phyloP scores from a whole-genome alignment of 305 asterid species.

The Solanum chacoense region DNA sequence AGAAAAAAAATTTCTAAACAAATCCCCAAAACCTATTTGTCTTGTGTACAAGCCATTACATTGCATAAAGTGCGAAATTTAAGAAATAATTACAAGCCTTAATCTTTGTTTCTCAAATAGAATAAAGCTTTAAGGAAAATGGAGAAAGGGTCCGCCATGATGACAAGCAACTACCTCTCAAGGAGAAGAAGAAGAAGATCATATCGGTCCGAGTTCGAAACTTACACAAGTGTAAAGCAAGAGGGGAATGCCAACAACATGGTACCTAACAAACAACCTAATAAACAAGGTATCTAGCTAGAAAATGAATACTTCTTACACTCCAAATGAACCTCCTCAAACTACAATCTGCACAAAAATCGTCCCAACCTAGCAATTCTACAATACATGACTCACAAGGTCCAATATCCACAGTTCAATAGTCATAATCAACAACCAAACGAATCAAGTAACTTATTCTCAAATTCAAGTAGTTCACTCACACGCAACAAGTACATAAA shows the following conservation, averaged over 20 bases:
- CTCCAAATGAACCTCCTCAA: background rate
- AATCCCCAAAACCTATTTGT: too few species aligned
- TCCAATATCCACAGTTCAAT: background rate
- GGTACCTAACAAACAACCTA: background rate
- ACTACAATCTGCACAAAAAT: background rate
- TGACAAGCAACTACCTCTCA: background rate
- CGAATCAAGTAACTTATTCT: background rate
- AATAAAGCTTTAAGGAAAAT: background rate
- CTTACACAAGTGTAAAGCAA: background rate
- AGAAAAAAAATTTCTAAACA: too few species aligned
- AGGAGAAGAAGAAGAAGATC: background rate
- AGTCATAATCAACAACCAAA: too few species aligned
- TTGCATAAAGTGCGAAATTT: too few species aligned
- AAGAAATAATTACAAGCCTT: background rate
- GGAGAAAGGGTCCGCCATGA: too few species aligned
- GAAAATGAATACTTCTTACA: background rate
- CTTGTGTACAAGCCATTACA: too few species aligned
- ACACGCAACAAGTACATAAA: background rate
- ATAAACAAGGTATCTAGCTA: background rate
- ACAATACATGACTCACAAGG: background rate
- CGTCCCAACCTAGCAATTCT: background rate
- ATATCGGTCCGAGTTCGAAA: background rate
- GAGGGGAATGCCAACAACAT: background rate
- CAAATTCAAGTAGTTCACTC: background rate
- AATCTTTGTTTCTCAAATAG: background rate